phyloP scores from a whole-genome alignment of 495 filamentous ascomycete genomes.

The Penicillium pancosmium region DNA sequence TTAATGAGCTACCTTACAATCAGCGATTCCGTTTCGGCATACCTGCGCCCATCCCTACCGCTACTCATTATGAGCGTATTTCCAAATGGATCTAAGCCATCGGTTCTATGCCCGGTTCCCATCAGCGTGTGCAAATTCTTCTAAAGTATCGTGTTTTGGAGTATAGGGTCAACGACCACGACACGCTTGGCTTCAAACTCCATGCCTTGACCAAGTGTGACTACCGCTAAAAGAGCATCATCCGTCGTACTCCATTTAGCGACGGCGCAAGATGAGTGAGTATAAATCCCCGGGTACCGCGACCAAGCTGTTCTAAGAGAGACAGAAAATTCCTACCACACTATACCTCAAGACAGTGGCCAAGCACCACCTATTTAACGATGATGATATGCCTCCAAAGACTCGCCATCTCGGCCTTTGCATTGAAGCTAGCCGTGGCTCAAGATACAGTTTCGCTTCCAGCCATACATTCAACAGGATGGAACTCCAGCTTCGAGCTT shows the following conservation, averaged over 20 bases:
- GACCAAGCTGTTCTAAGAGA: not conserved
- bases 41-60: no score
- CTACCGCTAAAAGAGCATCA: not conserved
- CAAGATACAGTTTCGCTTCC: not conserved
- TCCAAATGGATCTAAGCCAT: no score
- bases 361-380: not conserved
- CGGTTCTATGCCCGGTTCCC: no score
- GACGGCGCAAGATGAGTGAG: not conserved
- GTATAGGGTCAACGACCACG: no score
- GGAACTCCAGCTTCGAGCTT: constrained; percentile 42
- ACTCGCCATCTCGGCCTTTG: not conserved
- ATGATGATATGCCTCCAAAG: not conserved
- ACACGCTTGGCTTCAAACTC: no score
- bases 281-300: not conserved
- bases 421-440: not conserved
- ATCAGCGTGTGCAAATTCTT: no score
- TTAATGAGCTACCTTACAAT: no score
- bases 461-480: constrained; percentile 28
- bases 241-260: not conserved
- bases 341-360: no score
- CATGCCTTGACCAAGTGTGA: not conserved
- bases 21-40: no score
- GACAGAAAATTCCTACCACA: not conserved
- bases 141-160: no score
- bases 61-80: no score